Conservation (phyloP, 352 stramenopile species). For the Elongisporangium undulatum region DNA sequence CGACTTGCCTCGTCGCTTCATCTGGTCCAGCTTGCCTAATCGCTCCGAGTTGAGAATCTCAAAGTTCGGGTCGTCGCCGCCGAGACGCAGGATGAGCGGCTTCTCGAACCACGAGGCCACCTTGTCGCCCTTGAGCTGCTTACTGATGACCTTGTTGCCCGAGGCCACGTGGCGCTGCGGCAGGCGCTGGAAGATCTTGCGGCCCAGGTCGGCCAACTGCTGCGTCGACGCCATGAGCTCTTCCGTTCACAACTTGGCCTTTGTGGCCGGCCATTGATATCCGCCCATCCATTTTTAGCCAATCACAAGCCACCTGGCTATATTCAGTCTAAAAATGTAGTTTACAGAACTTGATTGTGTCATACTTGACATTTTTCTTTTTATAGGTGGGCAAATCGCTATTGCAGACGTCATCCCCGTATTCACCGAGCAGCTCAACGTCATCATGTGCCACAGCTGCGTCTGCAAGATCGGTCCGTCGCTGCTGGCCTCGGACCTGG, state of each 20-base stretch:
- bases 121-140: constrained; percentile 86
- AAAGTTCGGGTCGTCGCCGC: constrained; percentile 83
- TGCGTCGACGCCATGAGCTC: constrained; percentile 33
- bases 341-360: neutral
- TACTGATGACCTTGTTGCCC: constrained; percentile 88
- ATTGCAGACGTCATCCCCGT: neutral
- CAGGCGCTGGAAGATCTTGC: constrained; percentile 88
- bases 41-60: constrained; percentile 77
- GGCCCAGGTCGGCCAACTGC: constrained; percentile 72
- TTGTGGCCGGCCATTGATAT: constrained; percentile 6
- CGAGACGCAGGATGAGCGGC: constrained; percentile 64
- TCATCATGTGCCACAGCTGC: constrained; percentile 77
- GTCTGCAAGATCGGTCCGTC: constrained; percentile 91
- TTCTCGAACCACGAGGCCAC: constrained; percentile 87
- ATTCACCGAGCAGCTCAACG: neutral
- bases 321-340: neutral
- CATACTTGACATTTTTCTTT: neutral
- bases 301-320: neutral
- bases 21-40: constrained; percentile 74
- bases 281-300: constrained; percentile 1
- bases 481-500: constrained; percentile 93
- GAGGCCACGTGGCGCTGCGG: constrained; percentile 75
- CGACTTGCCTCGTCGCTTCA: constrained; percentile 85
- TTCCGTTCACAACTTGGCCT: neutral
- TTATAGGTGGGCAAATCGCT: neutral